Evolutionary conservation across 2,329 filamentous ascomycete species (phyloP), one percentile per base, ranked within the genome.

Genomic region (Chaetomium strumarium): DNA sequence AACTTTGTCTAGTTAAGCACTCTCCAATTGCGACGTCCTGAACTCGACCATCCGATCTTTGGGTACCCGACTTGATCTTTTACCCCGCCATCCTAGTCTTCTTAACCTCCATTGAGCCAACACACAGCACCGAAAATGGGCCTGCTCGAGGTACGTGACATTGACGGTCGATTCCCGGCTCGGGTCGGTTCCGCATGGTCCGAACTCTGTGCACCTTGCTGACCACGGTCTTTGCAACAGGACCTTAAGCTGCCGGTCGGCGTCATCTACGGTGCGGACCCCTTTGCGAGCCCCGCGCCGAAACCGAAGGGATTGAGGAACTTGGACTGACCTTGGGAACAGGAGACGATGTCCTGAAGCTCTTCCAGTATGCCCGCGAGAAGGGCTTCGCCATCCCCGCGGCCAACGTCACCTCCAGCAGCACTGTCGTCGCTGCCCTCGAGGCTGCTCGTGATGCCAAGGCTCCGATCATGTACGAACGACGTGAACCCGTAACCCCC

Each of bases 401-500:
- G 67, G 84, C 90, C 71, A 96, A 97, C 76, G 88, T 95, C 68
- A 97, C 92, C 64, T 95, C 90, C 39, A 95, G 88, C 58, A 96
- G 90, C 58, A 78, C 76, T 49, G 67, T 64, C 46, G 86, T 96
- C 62, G 84, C 90, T 65, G 76, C 89, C 51, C 90, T 99, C 64
- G 93, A 99, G 81, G 93, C 93, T 70, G 93, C 93, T 64, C 86
- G 90, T 66, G 91, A 97, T 73, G 78, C 84, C 70, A 95, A 95
- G 73, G 80, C 88, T 57, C 93, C 93, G 17, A 63, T 63, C 58
- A 60, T 63, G 55, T 65, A 85, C 48, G 52, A n/a, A 13, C 12
- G 14, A 30, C 8, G 4, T 13, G 11, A n/a, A n/a, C n/a, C n/a
- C n/a, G n/a, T n/a, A n/a, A n/a, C n/a, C n/a, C n/a, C 16, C 36